These are phyloP conservation scores for Lithocarpus polystachyus DNA, from an alignment of 306 rosid species.

Conservation along the genomic window DNA sequence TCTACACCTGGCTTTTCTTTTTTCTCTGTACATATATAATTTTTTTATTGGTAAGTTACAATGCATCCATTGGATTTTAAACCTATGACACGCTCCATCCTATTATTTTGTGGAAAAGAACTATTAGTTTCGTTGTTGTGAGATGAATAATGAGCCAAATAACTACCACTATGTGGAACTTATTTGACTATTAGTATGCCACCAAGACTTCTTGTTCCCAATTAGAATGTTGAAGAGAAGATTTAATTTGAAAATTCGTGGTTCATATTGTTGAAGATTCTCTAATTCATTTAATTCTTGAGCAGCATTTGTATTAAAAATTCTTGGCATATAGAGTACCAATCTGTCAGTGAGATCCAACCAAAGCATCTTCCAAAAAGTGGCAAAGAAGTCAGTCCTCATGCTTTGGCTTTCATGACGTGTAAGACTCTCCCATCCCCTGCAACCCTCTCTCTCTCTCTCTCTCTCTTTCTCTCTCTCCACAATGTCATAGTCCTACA, in stretches of 20 bases:
- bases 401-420: background rate
- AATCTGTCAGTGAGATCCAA: background rate
- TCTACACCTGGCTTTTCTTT: no score
- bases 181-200: background rate
- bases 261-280: background rate
- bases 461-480: background rate
- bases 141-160: constrained; percentile 3
- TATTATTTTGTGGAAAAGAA: no score
- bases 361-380: background rate
- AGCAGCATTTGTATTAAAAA: background rate
- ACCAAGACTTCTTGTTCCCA: background rate
- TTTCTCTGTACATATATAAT: background rate
- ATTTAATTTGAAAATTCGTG: background rate
- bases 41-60: background rate
- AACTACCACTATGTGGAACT: background rate
- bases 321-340: background rate
- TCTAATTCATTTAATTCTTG: background rate
- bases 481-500: background rate
- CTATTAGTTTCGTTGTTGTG: background rate
- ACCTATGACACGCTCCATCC: no score
- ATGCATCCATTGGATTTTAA: no score
- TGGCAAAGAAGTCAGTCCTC: background rate
- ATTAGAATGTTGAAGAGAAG: background rate
- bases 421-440: background rate
- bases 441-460: background rate